Evolutionary conservation across 2,329 filamentous ascomycete genomes (phyloP).

Genomic region (Davidsoniella neocaledoniae): DNA sequence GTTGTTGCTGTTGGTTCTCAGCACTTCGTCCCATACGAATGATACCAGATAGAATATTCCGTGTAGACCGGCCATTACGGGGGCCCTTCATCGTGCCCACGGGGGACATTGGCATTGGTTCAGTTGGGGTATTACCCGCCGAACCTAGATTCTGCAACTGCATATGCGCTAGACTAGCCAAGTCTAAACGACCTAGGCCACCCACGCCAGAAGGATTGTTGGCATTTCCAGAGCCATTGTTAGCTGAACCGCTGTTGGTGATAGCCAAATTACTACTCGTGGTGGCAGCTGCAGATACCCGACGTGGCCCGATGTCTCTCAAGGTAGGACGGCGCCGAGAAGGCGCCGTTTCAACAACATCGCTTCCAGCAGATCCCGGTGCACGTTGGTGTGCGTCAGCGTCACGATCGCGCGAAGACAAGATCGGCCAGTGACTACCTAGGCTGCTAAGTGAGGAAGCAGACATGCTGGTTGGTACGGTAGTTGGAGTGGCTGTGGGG

Average conservation of each 20-base stretch:
- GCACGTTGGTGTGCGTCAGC: slow-evolving; percentile 21
- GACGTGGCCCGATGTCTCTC: not conserved
- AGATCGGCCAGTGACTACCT: slow-evolving; percentile 12
- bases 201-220: slow-evolving; percentile 1
- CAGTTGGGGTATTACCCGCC: not conserved
- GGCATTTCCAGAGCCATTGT: not conserved
- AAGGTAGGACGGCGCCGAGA: slow-evolving; percentile 1
- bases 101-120: slow-evolving; percentile 5
- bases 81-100: slow-evolving; percentile 17
- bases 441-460: slow-evolving; percentile 5
- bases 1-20: slow-evolving; percentile 14
- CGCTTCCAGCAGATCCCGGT: slow-evolving; percentile 36
- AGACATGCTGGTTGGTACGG: slow-evolving; percentile 16
- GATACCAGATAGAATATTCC: slow-evolving; percentile 27
- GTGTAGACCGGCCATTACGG: slow-evolving; percentile 23
- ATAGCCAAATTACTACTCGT: not conserved
- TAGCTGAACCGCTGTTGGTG: not conserved
- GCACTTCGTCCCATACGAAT: slow-evolving; percentile 28
- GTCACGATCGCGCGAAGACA: slow-evolving; percentile 4
- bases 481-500: not conserved
- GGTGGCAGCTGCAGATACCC: not conserved
- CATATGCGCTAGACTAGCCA: slow-evolving; percentile 7
- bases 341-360: slow-evolving; percentile 18
- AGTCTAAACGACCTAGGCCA: slow-evolving; percentile 11
- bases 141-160: slow-evolving; percentile 7